Evolutionary conservation across 257 asterid genomes (phyloP).

Genomic region (Apocynum venetum): DNA sequence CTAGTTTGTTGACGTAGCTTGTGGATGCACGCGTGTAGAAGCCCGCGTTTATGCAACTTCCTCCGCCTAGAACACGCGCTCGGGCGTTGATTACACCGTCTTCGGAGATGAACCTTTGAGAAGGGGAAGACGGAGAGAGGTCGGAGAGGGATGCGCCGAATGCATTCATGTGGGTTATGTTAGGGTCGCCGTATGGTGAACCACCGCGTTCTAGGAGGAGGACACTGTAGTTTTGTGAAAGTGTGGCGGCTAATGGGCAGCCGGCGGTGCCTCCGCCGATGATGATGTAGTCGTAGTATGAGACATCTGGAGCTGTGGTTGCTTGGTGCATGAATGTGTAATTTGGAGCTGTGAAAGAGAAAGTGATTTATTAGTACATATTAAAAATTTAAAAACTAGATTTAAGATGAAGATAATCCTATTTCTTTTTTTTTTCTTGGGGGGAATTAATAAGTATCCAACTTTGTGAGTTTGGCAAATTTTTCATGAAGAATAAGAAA

Average conservation of each 20-base stretch:
- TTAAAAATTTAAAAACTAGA: neutral
- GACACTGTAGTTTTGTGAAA: conserved; percentile 53
- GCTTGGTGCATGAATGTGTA: conserved; percentile 59
- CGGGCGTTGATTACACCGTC: conserved; percentile 74
- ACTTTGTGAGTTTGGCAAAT: too few species aligned
- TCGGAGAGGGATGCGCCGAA: conserved; percentile 62
- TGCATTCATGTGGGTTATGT: conserved; percentile 50
- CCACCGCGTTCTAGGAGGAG: conserved; percentile 81
- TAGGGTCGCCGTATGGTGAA: conserved; percentile 62
- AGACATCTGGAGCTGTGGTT: conserved; percentile 47
- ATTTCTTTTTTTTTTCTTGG: too few species aligned
- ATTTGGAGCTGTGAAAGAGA: conserved; percentile 34
- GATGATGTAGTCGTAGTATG: conserved; percentile 68
- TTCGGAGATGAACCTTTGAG: conserved; percentile 74
- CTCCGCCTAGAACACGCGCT: conserved; percentile 68
- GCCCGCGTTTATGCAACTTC: conserved; percentile 70
- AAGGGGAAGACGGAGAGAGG: conserved; percentile 53
- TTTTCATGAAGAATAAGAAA: too few species aligned
- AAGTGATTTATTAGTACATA: neutral
- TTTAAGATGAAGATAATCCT: too few species aligned
- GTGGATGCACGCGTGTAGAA: conserved; percentile 62
- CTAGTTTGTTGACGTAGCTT: conserved; percentile 28
- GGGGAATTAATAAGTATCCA: too few species aligned
- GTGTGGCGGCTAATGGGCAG: conserved; percentile 86
- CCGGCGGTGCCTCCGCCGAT: conserved; percentile 86